Evolutionary conservation across 352 stramenopile genomes (phyloP), one percentile per base, ranked within the genome.

Genomic region (Pythium insidiosum): DNA sequence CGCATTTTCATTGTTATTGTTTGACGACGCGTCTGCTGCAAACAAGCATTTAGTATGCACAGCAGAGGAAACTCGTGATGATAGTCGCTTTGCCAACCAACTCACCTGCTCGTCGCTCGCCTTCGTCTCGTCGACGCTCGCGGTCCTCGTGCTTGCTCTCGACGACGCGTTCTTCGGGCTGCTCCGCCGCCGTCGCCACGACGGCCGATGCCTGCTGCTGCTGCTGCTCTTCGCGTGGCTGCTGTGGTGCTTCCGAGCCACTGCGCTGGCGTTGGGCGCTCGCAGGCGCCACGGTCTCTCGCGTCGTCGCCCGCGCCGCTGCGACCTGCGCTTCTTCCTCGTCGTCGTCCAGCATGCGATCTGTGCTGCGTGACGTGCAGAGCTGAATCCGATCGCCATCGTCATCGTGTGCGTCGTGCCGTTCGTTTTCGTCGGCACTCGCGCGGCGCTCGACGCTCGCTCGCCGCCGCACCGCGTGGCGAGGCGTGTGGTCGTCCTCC

Each of bases 381-480:
- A 50, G 37, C 26, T 46, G 33, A 44, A 73, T 58, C 25, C 58
- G 36, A 22, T 64, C 51, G 25, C n/a, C n/a, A n/a, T 52, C 38
- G 11, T 46, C 56, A 36, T 54, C 36, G 26, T 60, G 41, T 22
- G 42, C 49, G 28, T 53, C 40, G 21, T 47, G 37, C 5, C 42
- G 51, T 26, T 58, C 58, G 4, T 65, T 45, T 0, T 43, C 53
- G 15, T 59, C 39, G 6, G n/a, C n/a, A n/a, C n/a, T n/a, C n/a
- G n/a, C n/a, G n/a, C n/a, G n/a, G n/a, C n/a, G n/a, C n/a, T n/a
- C n/a, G n/a, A n/a, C n/a, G n/a, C n/a, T n/a, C n/a, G 5, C 35
- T 62, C 53, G 29, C 49, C 61, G 39, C 66, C 63, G 34, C 52
- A 63, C 25, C 41, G 45, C 60, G 72, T 68, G n/a, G n/a, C n/a